Base-by-base conservation (phyloP, 768 basidiomycete genomes). In the Lentinula boryana region DNA sequence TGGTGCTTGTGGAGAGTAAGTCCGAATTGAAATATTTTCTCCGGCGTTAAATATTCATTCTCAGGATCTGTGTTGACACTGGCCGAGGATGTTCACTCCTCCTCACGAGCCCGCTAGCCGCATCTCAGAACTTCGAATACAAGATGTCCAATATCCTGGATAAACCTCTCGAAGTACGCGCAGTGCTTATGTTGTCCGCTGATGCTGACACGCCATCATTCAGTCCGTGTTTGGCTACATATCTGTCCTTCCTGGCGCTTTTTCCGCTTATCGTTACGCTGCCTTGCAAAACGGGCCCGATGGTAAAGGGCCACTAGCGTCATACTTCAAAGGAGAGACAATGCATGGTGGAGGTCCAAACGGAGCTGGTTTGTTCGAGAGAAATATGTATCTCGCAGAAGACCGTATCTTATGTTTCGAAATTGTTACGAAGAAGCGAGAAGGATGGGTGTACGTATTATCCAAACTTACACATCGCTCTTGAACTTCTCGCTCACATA, bases 51-150 rank as follows among this genome's bases (percentile, higher is more conserved):
- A 7, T 57, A 40, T 38, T 16, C 31, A 16, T 49, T 4, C 1
- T 7, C 59, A 90, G 88, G 67, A 93, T 93, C 57, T 91, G 90
- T 64, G 91, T 93, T 55, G 91, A 93, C 67, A 84, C 84, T 16
- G 91, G 91, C 31, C 82, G 80, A 65, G 88, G 80, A 13, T 93
- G 91, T 65, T 77, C 82, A 15, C 78, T 91, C 15, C 76, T 92
- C 18, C 79, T 92, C 40, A 84, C 75, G 9, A 91, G 87, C 65
- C 90, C 91, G 49, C 76, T 92, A 31, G 89, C 93, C 13, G 95
- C 95, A 4, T 95, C 95, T 0, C 95, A 97, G 78, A 97, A 98
- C 72, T 98, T 96, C 64, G 93, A 95, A 85, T 95, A 96, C 78
- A 96, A 96, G 78, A 93, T 92, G 88, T 93, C 93, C 27, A 95